A percentile compares a stretch with the other conserved stretches of the same genome.
phyloP scores from a whole-genome alignment of 176 grass and related monocot species.

The Aegilops bicornis region DNA sequence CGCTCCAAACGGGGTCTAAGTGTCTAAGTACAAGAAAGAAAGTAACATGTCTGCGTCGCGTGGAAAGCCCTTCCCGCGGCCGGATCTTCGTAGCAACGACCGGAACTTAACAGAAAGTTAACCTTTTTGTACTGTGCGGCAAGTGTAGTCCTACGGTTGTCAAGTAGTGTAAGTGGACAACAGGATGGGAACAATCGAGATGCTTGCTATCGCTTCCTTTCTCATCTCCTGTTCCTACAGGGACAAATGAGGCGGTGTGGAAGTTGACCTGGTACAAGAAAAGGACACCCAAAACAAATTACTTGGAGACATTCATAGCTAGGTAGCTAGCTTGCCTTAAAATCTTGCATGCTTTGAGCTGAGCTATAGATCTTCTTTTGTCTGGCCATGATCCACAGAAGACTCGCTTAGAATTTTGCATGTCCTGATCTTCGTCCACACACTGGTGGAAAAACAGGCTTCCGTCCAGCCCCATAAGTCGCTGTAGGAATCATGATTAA shows the following conservation, averaged over 20 bases:
- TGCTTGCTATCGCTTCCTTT: slow-evolving; percentile 15
- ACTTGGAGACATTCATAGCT: background rate
- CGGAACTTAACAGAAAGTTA: background rate
- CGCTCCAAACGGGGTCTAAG: no score
- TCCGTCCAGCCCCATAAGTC: no score
- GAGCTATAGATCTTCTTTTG: slow-evolving; percentile 16
- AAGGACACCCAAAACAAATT: slow-evolving; percentile 26
- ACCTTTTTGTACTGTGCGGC: slow-evolving; percentile 6
- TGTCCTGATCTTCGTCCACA: background rate
- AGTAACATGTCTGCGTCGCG: background rate
- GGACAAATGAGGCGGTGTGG: slow-evolving; percentile 17
- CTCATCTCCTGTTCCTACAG: slow-evolving; percentile 6
- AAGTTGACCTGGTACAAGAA: slow-evolving; percentile 47
- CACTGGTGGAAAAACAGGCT: no score
- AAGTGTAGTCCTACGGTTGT: slow-evolving; percentile 17
- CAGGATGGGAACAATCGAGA: background rate
- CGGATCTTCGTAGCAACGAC: background rate
- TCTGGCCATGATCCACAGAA: slow-evolving; percentile 2
- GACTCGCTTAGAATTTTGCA: background rate
- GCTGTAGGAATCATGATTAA: no score
- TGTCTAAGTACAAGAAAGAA: no score
- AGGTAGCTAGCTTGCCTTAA: slow-evolving; percentile 22
- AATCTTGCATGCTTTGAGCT: slow-evolving; percentile 40
- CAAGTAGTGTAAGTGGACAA: slow-evolving; percentile 9
- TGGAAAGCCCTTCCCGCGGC: slow-evolving; percentile 13